These are phyloP conservation scores for Kockovaella imperatae DNA, from an alignment of 768 basidiomycete species.

Conservation along the genomic window DNA sequence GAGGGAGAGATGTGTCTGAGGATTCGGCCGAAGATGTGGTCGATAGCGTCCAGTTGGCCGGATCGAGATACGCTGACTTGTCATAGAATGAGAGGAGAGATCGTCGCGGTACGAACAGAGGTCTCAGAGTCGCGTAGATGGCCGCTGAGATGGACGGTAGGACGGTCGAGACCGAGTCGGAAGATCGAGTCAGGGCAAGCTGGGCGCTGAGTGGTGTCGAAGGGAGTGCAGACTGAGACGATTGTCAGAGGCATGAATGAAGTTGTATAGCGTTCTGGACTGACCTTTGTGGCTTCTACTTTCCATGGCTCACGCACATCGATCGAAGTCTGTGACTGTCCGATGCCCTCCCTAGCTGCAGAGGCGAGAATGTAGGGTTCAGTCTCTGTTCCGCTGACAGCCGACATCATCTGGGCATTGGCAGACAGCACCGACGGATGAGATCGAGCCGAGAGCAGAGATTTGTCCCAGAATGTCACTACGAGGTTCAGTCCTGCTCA, in stretches of 20 bases:
- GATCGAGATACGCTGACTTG: slow-evolving; percentile 18
- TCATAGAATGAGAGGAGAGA: slow-evolving; percentile 31
- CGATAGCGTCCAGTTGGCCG: slow-evolving; percentile 24
- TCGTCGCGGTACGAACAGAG: slow-evolving; percentile 19
- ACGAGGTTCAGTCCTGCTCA: not conserved
- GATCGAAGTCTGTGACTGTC: not conserved
- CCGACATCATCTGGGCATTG: slow-evolving; percentile 12
- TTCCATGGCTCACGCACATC: not conserved
- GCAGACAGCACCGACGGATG: slow-evolving; percentile 23
- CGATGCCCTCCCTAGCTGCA: slow-evolving; percentile 15
- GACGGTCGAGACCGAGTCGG: slow-evolving; percentile 7
- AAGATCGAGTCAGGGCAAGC: slow-evolving; percentile 18
- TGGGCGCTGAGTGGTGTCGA: slow-evolving; percentile 8
- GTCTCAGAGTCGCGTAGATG: slow-evolving; percentile 28
- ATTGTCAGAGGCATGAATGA: not conserved
- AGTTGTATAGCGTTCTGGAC: too few species aligned
- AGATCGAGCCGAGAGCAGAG: slow-evolving; percentile 20
- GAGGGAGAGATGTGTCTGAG: slow-evolving; percentile 9
- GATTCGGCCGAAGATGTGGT: not conserved
- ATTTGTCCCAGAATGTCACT: slow-evolving; percentile 22
- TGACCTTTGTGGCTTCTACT: not conserved
- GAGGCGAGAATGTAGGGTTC: slow-evolving; percentile 10
- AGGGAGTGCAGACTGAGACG: not conserved
- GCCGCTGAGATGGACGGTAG: slow-evolving; percentile 18
- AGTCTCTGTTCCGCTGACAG: slow-evolving; percentile 4